Base-by-base conservation (phyloP, 139 green algal genomes). In the Chlorella sp. region DNA sequence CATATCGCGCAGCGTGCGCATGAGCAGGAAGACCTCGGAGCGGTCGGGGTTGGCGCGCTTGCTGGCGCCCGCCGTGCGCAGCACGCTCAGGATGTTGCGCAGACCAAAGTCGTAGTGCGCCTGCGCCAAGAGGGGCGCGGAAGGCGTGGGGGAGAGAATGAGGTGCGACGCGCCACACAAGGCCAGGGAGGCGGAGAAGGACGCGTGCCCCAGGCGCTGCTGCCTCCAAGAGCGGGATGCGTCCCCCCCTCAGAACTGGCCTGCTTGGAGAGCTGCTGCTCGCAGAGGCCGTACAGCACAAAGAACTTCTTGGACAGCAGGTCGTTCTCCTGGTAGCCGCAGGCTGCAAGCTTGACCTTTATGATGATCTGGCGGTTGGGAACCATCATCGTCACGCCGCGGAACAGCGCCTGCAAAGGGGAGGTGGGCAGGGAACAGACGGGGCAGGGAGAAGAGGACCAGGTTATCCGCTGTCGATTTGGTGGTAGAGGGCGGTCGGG, bases 311-410 rank as follows among this genome's bases (percentile, higher is more conserved):
- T 97, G 77, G 91, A 90, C 31, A 98, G 87, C 23, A 92, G 85
- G 65, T 98, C 92, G 75, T 96, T 98, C 77, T 98, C 93, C 86
- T 95, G 88, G 82, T 95, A 97, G 46, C 94, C 94, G 77, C 91
- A 95, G 6, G 93, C 90, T 14, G 94, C 94, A 59, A 98, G 87
- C 87, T 97, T 98, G 46, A 97, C 92, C 86, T 98, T 98, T 86
- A 97, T 98, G 85, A 98, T 98, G 79, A 96, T 97, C 88, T 97
- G 92, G 38, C 94, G 74, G 87, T 98, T 95, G 74, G 94, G 94
- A 62, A 98, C 94, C 94, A 98, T 98, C 95, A 98, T 98, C 41
- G 93, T 98, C 23, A 98, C 94, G 27, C 94, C 94, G 36, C 95
- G 86, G 88, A 98, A 98, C 33, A 98, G 87, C 5, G 91, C 92